phyloP scores from a whole-genome alignment of 2,329 filamentous ascomycete species.

The Thielaviopsis musarum region DNA sequence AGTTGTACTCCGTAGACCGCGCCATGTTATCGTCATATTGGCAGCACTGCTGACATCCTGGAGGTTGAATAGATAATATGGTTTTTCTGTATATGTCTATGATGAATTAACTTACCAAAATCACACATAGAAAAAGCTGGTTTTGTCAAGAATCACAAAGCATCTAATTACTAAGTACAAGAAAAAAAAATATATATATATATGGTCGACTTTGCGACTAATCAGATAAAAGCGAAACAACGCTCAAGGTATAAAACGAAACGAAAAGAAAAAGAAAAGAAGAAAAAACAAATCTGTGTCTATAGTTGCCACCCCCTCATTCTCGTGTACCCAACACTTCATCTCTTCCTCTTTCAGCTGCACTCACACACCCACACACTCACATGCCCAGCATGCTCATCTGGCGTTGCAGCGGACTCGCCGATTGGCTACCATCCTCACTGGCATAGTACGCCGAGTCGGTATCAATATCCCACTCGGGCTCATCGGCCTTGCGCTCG shows the following conservation, averaged over 20 bases:
- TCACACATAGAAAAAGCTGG: no score
- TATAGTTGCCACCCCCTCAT: background rate
- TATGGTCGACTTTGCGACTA: background rate
- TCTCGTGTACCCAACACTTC: background rate
- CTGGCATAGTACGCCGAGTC: conserved; percentile 57
- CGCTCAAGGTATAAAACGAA: background rate
- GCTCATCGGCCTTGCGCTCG: conserved; percentile 23
- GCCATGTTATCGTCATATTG: no score
- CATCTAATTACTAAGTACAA: no score
- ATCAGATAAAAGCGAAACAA: background rate
- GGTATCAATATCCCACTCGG: conserved; percentile 89
- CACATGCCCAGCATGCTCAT: conserved; percentile 56
- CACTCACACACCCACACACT: conserved; percentile 15
- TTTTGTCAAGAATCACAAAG: no score
- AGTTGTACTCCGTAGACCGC: no score
- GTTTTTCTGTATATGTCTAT: no score
- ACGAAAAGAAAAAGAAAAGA: background rate
- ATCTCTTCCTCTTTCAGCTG: background rate
- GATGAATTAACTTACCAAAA: no score
- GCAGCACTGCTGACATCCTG: no score
- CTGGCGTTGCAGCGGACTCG: conserved; percentile 52
- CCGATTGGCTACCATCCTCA: conserved; percentile 51
- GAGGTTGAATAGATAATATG: no score
- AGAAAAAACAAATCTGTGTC: conserved; percentile 6
- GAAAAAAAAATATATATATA: no score